Conservation (phyloP, 2,329 filamentous ascomycete genomes). For the Diplodia seriata region DNA sequence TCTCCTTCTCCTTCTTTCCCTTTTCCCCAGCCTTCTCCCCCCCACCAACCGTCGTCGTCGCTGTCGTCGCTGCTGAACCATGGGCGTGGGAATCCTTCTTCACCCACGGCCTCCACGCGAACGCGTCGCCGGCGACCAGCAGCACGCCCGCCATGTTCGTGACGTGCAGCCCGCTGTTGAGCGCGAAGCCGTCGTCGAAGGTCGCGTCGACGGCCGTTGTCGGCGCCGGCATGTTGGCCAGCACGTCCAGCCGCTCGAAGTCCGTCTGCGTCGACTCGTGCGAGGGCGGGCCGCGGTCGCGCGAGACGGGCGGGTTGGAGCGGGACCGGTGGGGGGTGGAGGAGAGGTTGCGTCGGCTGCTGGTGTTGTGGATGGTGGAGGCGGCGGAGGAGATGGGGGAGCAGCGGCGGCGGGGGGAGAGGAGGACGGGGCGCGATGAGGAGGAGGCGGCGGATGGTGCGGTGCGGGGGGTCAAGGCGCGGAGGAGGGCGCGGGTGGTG, state of each 20-base stretch:
- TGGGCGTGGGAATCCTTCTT: conserved; percentile 44
- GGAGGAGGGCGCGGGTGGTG: too few relatives aligned
- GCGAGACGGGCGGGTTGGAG: conserved; percentile 51
- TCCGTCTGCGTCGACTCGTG: conserved; percentile 71
- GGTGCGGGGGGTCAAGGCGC: too few relatives aligned
- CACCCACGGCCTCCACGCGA: conserved; percentile 85
- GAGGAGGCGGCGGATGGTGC: too few relatives aligned
- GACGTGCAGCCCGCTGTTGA: conserved; percentile 81
- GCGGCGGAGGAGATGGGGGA: not conserved
- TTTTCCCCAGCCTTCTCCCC: conserved; percentile 44
- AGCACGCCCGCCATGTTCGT: conserved; percentile 70
- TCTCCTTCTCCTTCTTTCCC: conserved; percentile 38
- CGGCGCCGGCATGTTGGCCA: conserved; percentile 76
- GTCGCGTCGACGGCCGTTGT: conserved; percentile 85
- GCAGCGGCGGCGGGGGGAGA: not conserved
- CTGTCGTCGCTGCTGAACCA: too few relatives aligned
- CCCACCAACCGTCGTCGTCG: conserved; percentile 42
- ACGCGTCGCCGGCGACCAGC: conserved; percentile 85
- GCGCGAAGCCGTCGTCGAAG: conserved; percentile 80
- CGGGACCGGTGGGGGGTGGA: not conserved
- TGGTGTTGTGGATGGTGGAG: not conserved
- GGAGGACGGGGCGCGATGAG: not conserved
- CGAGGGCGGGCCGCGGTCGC: conserved; percentile 67
- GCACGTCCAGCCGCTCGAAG: conserved; percentile 78
- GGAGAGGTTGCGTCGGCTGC: not conserved